Evolutionary conservation across 192 early-diverging fungal species (phyloP).

Genomic region (Linnemannia hyalina): DNA sequence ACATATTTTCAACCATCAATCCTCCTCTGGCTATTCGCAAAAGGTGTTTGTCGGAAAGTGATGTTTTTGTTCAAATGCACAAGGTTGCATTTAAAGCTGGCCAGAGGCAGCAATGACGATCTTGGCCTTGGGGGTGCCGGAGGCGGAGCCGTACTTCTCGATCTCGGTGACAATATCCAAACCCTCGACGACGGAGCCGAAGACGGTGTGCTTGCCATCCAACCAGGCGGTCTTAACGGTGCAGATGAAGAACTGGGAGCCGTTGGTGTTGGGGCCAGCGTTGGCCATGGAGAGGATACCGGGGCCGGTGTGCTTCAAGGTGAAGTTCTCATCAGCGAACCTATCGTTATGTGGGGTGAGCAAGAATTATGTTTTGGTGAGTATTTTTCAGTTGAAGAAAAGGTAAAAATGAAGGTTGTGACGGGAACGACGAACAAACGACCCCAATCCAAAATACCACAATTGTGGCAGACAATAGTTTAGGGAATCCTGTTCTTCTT

Average conservation of each 20-base stretch:
- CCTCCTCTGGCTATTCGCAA: background rate
- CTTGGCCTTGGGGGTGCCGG: conserved; percentile 65
- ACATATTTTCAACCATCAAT: background rate
- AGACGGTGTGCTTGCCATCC: conserved; percentile 90
- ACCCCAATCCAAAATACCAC: background rate
- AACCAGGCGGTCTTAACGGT: conserved; percentile 87
- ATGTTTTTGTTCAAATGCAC: background rate
- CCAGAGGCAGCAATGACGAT: conserved; percentile 77
- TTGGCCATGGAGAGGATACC: conserved; percentile 91
- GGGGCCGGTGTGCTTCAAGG: conserved; percentile 71
- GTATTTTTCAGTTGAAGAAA: background rate
- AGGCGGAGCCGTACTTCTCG: conserved; percentile 67
- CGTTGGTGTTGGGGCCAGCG: conserved; percentile 7
- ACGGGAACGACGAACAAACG: background rate
- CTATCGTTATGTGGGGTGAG: conserved; percentile 28
- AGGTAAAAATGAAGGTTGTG: no score
- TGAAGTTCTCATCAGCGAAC: conserved; percentile 75
- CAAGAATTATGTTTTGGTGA: background rate
- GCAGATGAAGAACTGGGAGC: conserved; percentile 79
- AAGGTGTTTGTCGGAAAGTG: background rate
- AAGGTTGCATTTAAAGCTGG: conserved; percentile 63
- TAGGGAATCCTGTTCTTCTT: background rate
- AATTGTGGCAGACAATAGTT: conserved; percentile 52
- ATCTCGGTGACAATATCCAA: conserved; percentile 76
- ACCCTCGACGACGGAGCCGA: conserved; percentile 78